These are phyloP conservation scores for Torulaspora microellipsoides DNA, from an alignment of 805 yeast genomes.

Conservation along the genomic window DNA sequence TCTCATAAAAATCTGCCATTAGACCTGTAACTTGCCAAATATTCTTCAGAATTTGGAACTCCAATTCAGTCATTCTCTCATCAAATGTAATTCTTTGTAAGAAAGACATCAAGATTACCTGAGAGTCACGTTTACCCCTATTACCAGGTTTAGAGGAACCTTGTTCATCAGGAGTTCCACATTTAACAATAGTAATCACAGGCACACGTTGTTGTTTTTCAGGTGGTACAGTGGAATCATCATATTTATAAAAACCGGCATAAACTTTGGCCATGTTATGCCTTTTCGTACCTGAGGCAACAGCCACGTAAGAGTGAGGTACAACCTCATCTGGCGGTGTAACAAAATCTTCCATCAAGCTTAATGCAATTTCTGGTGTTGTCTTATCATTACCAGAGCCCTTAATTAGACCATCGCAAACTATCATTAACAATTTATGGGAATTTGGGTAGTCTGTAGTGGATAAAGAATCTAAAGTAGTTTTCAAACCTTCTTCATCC, in stretches of 20 bases:
- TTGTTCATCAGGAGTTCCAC: slow-evolving; percentile 82
- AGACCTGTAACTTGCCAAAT: slow-evolving; percentile 84
- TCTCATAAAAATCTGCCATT: slow-evolving; percentile 77
- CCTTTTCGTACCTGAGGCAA: slow-evolving; percentile 88
- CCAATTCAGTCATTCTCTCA: slow-evolving; percentile 91
- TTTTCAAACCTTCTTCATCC: slow-evolving; percentile 77
- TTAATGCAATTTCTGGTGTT: slow-evolving; percentile 86
- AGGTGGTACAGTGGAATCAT: slow-evolving; percentile 64
- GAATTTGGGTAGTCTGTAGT: slow-evolving; percentile 95
- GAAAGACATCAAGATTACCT: slow-evolving; percentile 84
- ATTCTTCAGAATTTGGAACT: slow-evolving; percentile 66
- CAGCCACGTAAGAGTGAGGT: slow-evolving; percentile 89
- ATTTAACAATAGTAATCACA: slow-evolving; percentile 69
- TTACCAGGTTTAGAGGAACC: slow-evolving; percentile 78
- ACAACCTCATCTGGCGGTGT: slow-evolving; percentile 69
- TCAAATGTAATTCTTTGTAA: slow-evolving; percentile 83
- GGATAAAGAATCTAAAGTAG: slow-evolving; percentile 88
- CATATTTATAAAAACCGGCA: slow-evolving; percentile 88
- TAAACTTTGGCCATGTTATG: slow-evolving; percentile 98
- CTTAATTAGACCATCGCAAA: slow-evolving; percentile 92
- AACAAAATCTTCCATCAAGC: slow-evolving; percentile 79
- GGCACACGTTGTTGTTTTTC: slow-evolving; percentile 88
- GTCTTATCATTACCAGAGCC: slow-evolving; percentile 87
- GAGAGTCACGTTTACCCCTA: slow-evolving; percentile 95
- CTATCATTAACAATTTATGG: slow-evolving; percentile 76